These are phyloP conservation scores for Begonia peltatifolia DNA, from an alignment of 306 rosid genomes.

Conservation along the genomic window DNA sequence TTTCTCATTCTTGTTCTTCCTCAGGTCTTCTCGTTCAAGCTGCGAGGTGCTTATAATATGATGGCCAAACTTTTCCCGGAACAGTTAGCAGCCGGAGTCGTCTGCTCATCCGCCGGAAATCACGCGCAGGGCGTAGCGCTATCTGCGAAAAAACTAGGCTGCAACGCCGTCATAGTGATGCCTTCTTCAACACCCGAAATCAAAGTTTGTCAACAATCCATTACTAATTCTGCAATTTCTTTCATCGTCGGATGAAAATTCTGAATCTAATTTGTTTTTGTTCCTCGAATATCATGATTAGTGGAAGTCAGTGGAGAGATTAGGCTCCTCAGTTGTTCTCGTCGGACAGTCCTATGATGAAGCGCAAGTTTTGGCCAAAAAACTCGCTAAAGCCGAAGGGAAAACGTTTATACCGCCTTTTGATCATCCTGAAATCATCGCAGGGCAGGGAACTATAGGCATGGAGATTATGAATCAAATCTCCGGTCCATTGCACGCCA, in stretches of 20 bases:
- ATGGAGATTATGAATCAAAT: conserved; percentile 70
- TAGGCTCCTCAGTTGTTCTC: conserved; percentile 66
- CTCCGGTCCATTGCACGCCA: conserved; percentile 46
- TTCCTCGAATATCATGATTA: neutral
- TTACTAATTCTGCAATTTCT: too few relatives aligned
- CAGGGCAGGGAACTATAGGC: conserved; percentile 83
- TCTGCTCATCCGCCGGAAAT: conserved; percentile 88
- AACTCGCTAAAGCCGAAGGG: conserved; percentile 36
- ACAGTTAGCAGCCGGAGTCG: conserved; percentile 52
- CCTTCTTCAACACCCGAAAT: conserved; percentile 79
- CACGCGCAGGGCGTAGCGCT: conserved; percentile 93
- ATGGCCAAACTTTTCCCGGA: conserved; percentile 66
- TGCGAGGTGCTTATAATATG: conserved; percentile 91
- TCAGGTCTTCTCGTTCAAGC: conserved; percentile 72
- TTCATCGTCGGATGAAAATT: too few relatives aligned
- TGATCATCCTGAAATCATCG: conserved; percentile 79
- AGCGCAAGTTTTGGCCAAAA: conserved; percentile 73
- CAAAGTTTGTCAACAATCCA: conserved; percentile 29
- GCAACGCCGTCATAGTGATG: conserved; percentile 68
- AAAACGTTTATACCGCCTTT: conserved; percentile 67
- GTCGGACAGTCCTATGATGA: conserved; percentile 77
- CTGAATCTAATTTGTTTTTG: too few relatives aligned
- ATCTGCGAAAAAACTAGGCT: conserved; percentile 57
- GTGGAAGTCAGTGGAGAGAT: conserved; percentile 71
- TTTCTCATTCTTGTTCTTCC: neutral